Base-by-base conservation (phyloP, 1,139 yeast species). In the Debaryomyces nepalensis region DNA sequence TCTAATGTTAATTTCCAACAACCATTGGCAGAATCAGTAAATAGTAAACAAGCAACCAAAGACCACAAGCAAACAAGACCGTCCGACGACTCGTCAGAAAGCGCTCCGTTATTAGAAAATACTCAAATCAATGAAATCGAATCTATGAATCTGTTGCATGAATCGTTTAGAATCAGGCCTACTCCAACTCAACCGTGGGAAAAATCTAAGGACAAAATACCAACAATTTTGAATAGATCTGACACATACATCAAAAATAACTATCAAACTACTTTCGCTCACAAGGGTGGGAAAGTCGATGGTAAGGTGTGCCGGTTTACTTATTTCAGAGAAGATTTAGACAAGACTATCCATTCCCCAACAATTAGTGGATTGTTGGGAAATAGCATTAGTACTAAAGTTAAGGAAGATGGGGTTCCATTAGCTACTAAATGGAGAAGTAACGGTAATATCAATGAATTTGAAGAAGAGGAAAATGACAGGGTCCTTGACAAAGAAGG, bases 321-420 rank as follows among this genome's bases (percentile, higher is more conserved):
- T 0, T 93, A 91, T 58, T 93, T 93, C 63, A 74, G 98, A 50
- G 97, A 91, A 52, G 96, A 90, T 55, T 67, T 93, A 52, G 87
- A 85, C 14, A 81, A 89, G 11, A 93, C 99, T 0, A 81, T 93
- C 11, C 98, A 93, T 62, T 82, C 97, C 0, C 93, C 97, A 1
- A 84, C 87, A 3, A 82, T 93, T 26, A 84, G 96, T 10, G 98
- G 97, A 0, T 68, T 91, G 24, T 60, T 89, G 30, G 45, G 46
- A 16, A 41, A 48, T 23, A 26, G 22, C 27, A 36, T 26, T 11
- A 31, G 37, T 26, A 30, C 42, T 2, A 40, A 40, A 7, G 31
- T 42, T 6, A 19, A 16, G 1, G 37, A 34, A 16, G 22, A 23
- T 16, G 29, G 24, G 12, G 37, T 34, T 12, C 30, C 37, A 10